Evolutionary conservation across 2,329 filamentous ascomycete genomes (phyloP).

Genomic region (Fusarium lyarnte): DNA sequence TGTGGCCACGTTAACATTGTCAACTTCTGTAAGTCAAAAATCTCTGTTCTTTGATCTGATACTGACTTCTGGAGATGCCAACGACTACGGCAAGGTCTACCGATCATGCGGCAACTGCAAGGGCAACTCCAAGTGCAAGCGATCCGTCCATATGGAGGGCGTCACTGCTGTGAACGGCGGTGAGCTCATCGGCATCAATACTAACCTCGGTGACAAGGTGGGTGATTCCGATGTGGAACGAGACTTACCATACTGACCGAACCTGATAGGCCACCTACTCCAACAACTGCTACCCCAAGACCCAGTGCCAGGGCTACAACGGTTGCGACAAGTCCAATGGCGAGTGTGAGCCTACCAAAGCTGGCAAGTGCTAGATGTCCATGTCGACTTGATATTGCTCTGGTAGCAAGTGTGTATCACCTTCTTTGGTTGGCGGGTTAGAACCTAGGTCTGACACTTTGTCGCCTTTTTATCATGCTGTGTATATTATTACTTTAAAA

Average conservation of each 20-base stretch:
- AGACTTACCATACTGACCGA: accelerated
- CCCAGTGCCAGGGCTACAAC: conserved; percentile 45
- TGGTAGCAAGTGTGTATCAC: not conserved
- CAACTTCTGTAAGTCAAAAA: conserved; percentile 36
- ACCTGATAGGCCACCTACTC: conserved; percentile 36
- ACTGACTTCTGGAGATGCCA: conserved; percentile 40
- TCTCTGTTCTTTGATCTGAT: too few species aligned
- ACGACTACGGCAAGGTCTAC: conserved; percentile 58
- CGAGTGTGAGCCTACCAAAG: conserved; percentile 43
- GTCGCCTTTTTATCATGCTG: accelerated
- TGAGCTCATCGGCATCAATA: conserved; percentile 54
- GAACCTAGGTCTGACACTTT: accelerated
- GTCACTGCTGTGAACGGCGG: conserved; percentile 51
- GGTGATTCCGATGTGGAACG: accelerated
- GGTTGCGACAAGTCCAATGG: conserved; percentile 45
- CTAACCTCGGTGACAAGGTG: conserved; percentile 48
- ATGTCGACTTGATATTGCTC: not conserved
- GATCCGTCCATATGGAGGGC: conserved; percentile 57
- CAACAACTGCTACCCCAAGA: conserved; percentile 45
- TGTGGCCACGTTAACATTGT: conserved; percentile 54
- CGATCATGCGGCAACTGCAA: conserved; percentile 43
- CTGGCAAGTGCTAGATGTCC: conserved; percentile 7
- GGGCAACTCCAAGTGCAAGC: conserved; percentile 46
- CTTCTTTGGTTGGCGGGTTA: not conserved
- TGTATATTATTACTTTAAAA: not conserved